Conservation (phyloP, 192 early-diverging fungal species). For the Spizellomyces punctatus region DNA sequence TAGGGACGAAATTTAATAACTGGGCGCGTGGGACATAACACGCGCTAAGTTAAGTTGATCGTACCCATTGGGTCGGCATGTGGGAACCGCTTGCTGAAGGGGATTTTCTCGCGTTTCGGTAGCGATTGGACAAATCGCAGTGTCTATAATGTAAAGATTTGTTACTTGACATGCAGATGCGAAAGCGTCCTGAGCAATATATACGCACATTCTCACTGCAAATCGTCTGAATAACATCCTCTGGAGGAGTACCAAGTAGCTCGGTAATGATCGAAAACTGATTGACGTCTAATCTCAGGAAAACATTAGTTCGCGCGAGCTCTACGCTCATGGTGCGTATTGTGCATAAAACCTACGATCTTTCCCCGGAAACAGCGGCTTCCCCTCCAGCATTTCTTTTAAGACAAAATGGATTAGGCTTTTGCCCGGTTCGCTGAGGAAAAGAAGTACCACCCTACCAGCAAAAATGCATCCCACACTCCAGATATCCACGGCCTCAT, state of each 20-base stretch:
- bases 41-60: no score
- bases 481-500: conserved; percentile 96
- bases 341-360: conserved; percentile 55
- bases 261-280: conserved; percentile 96
- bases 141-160: conserved; percentile 52
- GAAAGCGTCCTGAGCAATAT: neutral
- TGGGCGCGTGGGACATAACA: neutral
- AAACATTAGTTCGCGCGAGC: neutral
- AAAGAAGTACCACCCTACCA: conserved; percentile 44
- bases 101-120: conserved; percentile 75
- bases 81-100: conserved; percentile 82
- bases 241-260: conserved; percentile 88
- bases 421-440: neutral
- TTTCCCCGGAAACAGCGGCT: conserved; percentile 92
- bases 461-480: conserved; percentile 91
- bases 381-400: conserved; percentile 93
- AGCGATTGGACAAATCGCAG: conserved; percentile 88
- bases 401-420: neutral
- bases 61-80: conserved; percentile 61
- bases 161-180: neutral
- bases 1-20: neutral
- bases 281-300: conserved; percentile 68
- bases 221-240: conserved; percentile 90
- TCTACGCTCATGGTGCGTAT: conserved; percentile 23
- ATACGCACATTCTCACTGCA: conserved; percentile 85